phyloP scores from a whole-genome alignment of 345 rosid genomes.

The Acer saccharum region DNA sequence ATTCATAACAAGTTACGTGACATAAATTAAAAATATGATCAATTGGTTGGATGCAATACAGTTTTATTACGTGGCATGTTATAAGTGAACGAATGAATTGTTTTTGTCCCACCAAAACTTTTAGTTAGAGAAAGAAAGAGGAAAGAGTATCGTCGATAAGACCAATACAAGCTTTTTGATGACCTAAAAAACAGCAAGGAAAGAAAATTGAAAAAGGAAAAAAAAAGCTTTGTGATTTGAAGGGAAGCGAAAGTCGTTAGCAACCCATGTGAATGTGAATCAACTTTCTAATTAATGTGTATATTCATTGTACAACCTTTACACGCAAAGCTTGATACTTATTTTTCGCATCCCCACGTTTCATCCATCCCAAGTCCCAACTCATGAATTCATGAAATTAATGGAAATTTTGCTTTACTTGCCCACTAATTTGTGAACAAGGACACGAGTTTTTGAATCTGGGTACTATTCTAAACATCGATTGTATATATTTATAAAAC shows the following conservation, averaged over 20 bases:
- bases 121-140: too few species aligned
- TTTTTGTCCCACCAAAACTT: background rate
- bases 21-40: too few species aligned
- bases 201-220: background rate
- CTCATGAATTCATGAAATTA: background rate
- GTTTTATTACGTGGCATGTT: background rate
- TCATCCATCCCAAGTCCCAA: conserved; percentile 19
- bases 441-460: background rate
- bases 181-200: conserved; percentile 1
- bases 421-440: background rate
- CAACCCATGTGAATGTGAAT: conserved; percentile 47
- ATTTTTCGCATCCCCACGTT: conserved; percentile 18
- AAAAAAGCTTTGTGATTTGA: conserved; percentile 10
- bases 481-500: too few species aligned
- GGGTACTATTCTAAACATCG: background rate
- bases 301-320: conserved; percentile 9
- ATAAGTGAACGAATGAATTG: background rate
- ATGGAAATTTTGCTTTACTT: background rate
- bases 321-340: conserved; percentile 19
- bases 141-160: background rate
- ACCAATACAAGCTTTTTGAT: conserved; percentile 12
- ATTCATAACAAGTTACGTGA: too few species aligned
- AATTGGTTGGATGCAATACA: too few species aligned
- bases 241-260: conserved; percentile 13
- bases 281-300: conserved; percentile 27